Evolutionary conservation across 805 yeast species (phyloP), one percentile per base, ranked within the genome.

Genomic region (Candida parachauliodes): DNA sequence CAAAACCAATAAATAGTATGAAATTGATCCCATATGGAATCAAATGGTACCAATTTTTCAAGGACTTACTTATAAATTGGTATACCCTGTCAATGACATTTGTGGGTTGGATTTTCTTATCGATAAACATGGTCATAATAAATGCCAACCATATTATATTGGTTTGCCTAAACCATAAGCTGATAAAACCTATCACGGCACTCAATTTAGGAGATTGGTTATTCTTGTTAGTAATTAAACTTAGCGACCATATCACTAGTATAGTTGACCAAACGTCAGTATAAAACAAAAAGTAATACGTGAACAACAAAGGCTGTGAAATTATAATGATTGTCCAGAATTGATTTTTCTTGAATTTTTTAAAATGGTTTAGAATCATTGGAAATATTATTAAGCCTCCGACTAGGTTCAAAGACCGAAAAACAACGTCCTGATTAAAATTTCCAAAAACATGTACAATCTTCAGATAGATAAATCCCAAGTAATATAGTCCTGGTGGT

Each of bases 231-330:
- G 75, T 50, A 3, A 68, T 79, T 24, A 72, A 51, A 5, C 79
- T 67, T 23, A 80, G 65, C 2, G 83, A 70, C 2, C 70, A 66
- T 9, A 86, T 43, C 6, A 89, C 72, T 20, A 86, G 62, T 1
- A 85, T 72, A 0, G 93, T 76, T 0, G 96, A 77, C 98, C 97
- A 89, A 1, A 88, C 82, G 54, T 93, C 98, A 0, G 98, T 93
- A 60, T 93, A 93, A 61, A 80, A 93, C 24, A 93, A 62, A 23
- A 79, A 79, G 48, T 82, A 80, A 59, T 81, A 91, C 3, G 88
- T 71, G 17, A 81, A 68, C 36, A 91, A 52, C 35, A 89, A 64
- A 1, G 98, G 98, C 48, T 79, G 76, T 6, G 81, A 54, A 19
- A 55, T 45, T 5, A 65, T 40, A 43, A 57, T 60, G 36, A 59